Conservation (phyloP, 176 grass and related monocot species). For the Avena sativa region DNA sequence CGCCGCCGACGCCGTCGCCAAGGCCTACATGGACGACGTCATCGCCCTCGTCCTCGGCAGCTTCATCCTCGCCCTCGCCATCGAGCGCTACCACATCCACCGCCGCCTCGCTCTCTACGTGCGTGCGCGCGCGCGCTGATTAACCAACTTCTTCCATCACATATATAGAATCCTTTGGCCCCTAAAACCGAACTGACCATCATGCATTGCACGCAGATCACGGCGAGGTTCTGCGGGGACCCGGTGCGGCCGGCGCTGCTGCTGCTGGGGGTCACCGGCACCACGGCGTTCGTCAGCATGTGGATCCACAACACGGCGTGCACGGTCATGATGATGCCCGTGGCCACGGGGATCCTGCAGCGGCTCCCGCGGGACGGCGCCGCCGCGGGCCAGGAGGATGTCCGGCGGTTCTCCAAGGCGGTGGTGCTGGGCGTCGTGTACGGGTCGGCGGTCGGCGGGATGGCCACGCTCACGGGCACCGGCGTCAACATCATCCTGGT, state of each 20-base stretch:
- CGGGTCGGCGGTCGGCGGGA: slow-evolving; percentile 12
- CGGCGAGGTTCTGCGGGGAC: slow-evolving; percentile 70
- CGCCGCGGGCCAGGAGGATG: slow-evolving; percentile 27
- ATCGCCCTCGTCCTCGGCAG: slow-evolving; percentile 96
- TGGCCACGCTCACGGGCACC: background rate
- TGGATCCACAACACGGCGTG: slow-evolving; percentile 96
- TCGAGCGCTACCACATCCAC: slow-evolving; percentile 94
- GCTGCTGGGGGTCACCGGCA: slow-evolving; percentile 72
- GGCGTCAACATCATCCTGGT: slow-evolving; percentile 92
- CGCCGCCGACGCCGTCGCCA: slow-evolving; percentile 60
- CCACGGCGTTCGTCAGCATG: slow-evolving; percentile 74
- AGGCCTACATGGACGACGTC: slow-evolving; percentile 92
- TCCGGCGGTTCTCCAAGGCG: slow-evolving; percentile 65
- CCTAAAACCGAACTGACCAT: background rate
- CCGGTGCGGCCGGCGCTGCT: slow-evolving; percentile 69
- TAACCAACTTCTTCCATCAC: background rate
- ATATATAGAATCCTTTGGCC: background rate
- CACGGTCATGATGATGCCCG: slow-evolving; percentile 88
- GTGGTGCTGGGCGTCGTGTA: slow-evolving; percentile 72
- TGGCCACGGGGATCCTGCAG: slow-evolving; percentile 83
- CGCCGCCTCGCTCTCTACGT: slow-evolving; percentile 86
- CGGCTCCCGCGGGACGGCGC: slow-evolving; percentile 40
- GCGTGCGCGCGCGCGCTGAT: background rate
- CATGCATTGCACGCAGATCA: slow-evolving; percentile 52
- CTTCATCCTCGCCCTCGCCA: slow-evolving; percentile 92